phyloP scores from a whole-genome alignment of 2,329 filamentous ascomycete species.

The Trematosphaeria pertusa region DNA sequence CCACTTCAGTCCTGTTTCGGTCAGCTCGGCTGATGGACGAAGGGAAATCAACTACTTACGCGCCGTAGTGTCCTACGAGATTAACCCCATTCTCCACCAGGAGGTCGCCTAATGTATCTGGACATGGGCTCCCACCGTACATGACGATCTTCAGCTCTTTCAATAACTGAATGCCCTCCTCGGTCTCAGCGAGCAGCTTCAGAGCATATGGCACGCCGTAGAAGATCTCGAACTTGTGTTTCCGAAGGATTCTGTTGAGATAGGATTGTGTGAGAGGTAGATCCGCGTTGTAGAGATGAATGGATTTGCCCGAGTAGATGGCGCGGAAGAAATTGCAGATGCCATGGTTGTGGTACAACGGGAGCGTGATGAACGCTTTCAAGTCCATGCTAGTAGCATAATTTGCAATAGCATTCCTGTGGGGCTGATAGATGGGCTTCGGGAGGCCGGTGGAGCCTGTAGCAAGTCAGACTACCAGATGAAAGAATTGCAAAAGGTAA shows the following conservation, averaged over 20 bases:
- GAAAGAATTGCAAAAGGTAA: no score
- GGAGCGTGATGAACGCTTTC: no score
- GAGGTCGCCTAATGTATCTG: constrained; percentile 63
- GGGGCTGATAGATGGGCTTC: no score
- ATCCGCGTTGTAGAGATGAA: constrained; percentile 34
- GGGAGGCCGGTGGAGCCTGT: no score
- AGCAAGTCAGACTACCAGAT: no score
- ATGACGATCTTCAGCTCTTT: constrained; percentile 60
- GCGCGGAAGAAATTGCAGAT: constrained; percentile 36
- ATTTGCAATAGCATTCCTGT: no score
- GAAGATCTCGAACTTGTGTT: constrained; percentile 60
- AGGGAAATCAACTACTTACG: constrained; percentile 47
- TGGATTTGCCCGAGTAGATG: constrained; percentile 30
- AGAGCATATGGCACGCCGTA: constrained; percentile 70
- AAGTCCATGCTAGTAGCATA: no score
- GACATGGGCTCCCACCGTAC: constrained; percentile 65
- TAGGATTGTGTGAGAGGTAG: constrained; percentile 28
- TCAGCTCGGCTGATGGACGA: not conserved
- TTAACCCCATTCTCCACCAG: constrained; percentile 62
- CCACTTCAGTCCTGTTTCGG: constrained; percentile 63
- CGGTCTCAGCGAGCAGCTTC: constrained; percentile 67
- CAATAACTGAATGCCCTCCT: constrained; percentile 61
- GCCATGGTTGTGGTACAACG: constrained; percentile 34
- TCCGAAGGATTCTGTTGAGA: constrained; percentile 21
- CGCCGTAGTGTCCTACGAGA: constrained; percentile 64